Evolutionary conservation across 805 yeast genomes (phyloP), one percentile per base, ranked within the genome.

Genomic region (Candida sakaeoensis): DNA sequence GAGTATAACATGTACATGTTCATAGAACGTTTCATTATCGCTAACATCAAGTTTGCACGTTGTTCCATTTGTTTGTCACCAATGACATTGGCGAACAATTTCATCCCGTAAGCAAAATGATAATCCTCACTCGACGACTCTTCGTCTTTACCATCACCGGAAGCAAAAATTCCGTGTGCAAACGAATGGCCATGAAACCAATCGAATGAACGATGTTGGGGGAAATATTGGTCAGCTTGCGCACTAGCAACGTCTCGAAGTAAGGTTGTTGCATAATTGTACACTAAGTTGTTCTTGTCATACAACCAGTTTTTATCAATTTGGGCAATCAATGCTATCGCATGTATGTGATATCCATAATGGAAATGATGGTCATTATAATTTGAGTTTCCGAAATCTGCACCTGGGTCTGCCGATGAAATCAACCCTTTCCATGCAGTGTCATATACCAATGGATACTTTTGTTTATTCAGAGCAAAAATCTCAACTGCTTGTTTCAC

Each of bases 161-260:
- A 71, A 24, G 77, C 72, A 50, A 76, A 80, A 14, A 83, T 66
- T 2, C 91, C 90, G 52, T 80, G 80, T 1, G 90, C 91, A 77
- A 83, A 82, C 0, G 89, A 81, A 54, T 84, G 90, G 1, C 91
- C 91, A 51, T 75, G 75, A 54, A 63, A 84, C 86, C 86, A 84
- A 54, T 82, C 87, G 60, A 82, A 83, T 6, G 79, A 70, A 52
- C 90, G 70, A 33, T 69, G 80, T 13, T 75, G 80, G 5, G 89
- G 89, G 61, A 82, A 83, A 50, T 58, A 73, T 2, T 54, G 49
- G 49, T 84, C 90, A 12, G 61, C 63, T 5, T 67, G 61, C 4
- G 86, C 85, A 46, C 77, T 79, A 2, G 85, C 81, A 44, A 74
- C 77, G 60, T 83, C 90, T 58, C 89, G 70, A n/a, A 80, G 55